A percentile compares a stretch with the other conserved stretches of the same genome.
Conservation (phyloP, 1,284 basidiomycete genomes). For the Marasmius sp. region DNA sequence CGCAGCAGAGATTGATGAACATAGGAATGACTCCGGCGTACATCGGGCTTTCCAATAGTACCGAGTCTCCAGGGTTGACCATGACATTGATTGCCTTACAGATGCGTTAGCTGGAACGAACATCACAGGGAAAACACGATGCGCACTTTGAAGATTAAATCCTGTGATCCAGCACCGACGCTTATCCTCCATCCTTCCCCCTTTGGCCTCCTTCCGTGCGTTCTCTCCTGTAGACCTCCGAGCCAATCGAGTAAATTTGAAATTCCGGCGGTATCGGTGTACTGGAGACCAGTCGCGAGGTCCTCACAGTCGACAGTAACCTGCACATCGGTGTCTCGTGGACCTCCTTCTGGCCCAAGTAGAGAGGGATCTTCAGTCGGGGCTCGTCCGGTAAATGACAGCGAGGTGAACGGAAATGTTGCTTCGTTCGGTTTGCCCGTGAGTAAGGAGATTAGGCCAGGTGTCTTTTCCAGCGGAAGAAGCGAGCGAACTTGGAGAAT, state of each 20-base stretch:
- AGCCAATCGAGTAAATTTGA: slow-evolving; percentile 50
- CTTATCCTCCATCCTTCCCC: slow-evolving; percentile 57
- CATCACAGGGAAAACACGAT: not conserved
- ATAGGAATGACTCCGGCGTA: slow-evolving; percentile 66
- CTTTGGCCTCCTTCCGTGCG: slow-evolving; percentile 40
- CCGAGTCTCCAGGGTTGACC: slow-evolving; percentile 62
- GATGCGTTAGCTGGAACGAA: not conserved
- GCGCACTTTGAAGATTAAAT: slow-evolving; percentile 64
- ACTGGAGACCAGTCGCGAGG: slow-evolving; percentile 55
- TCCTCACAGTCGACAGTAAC: slow-evolving; percentile 41
- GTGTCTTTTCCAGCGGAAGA: slow-evolving; percentile 57
- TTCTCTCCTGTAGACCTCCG: slow-evolving; percentile 44
- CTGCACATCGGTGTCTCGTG: not conserved
- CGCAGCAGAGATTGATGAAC: slow-evolving; percentile 54
- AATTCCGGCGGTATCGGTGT: slow-evolving; percentile 59
- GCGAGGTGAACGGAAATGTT: slow-evolving; percentile 68
- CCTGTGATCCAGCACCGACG: slow-evolving; percentile 68
- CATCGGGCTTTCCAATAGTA: slow-evolving; percentile 68
- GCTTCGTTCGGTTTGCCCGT: slow-evolving; percentile 64
- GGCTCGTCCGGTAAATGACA: slow-evolving; percentile 31
- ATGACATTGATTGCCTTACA: slow-evolving; percentile 29
- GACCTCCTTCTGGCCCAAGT: slow-evolving; percentile 10
- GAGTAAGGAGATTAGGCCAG: slow-evolving; percentile 67
- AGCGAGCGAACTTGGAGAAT: slow-evolving; percentile 29
- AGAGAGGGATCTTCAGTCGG: slow-evolving; percentile 26